Evolutionary conservation across 2,329 filamentous ascomycete genomes (phyloP), one percentile per base, ranked within the genome.

Genomic region (Seiridium cupressi): DNA sequence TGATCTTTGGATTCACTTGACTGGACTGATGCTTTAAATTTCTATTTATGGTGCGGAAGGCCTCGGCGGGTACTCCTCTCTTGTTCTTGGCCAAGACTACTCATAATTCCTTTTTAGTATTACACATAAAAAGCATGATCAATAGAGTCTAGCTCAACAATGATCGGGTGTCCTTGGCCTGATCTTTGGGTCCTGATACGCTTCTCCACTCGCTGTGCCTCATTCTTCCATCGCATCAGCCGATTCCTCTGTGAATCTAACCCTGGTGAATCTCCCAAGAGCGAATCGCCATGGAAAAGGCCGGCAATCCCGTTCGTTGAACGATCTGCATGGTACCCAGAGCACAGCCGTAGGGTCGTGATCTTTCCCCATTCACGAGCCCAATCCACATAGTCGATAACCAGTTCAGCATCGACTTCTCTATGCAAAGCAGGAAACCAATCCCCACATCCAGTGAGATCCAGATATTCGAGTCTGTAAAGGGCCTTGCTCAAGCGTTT

Each of bases 391-490:
- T 69, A 75, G 58, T 70, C 63, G n/a, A 65, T 36, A 1, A 56
- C 62, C 9, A 69, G 66, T n/a, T 83, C 80, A 44, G 79, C 76
- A 36, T 78, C 78, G 0, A 75, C 77, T 2, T 67, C 64, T 42
- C 64, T 66, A 63, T 74, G 76, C 56, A 87, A 71, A 8, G 82
- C 83, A 53, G 74, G 73, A 60, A 78, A 77, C 86, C 86, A 89
- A 13, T 78, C 70, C 0, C 71, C 73, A 63, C 86, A 89, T 1
- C 86, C 86, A 0, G 83, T 86, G 44, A 89, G 71, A 66, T 88
- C 85, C 6, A 89, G 75, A 55, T 84, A 85, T 68, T 88, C 84
- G 2, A 89, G 76, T 18, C 81, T 72, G 66, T 88, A 88, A 6
- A 87, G 73, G 26, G 72, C 74, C 62, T 76, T 78, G 70, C 83